Percentiles rank a stretch among this genome's conserved stretches.
Conservation (phyloP, 768 basidiomycete genomes). For the Pleurotus djamor region DNA sequence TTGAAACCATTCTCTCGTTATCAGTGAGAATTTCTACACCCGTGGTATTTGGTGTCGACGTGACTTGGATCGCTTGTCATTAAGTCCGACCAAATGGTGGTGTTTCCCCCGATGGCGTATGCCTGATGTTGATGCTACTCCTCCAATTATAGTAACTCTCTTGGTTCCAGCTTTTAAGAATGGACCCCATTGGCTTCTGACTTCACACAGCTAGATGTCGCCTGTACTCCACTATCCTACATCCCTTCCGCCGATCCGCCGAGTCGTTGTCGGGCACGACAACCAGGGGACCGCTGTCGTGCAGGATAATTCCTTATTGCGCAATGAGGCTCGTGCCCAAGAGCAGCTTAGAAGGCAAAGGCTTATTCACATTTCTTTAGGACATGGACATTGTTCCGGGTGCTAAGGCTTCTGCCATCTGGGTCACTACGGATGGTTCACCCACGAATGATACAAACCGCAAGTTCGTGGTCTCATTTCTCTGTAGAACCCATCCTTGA, state of each 20-base stretch:
- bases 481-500: not conserved
- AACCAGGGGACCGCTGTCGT: constrained; percentile 37
- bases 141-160: constrained; percentile 5
- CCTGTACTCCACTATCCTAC: constrained; percentile 6
- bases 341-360: not conserved
- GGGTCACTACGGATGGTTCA: constrained; percentile 45
- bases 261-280: constrained; percentile 52
- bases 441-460: constrained; percentile 57
- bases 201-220: not conserved
- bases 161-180: not conserved
- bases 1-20: not conserved
- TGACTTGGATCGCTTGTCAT: no score
- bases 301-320: constrained; percentile 28
- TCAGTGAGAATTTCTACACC: not conserved
- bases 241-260: constrained; percentile 36
- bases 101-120: no score
- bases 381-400: constrained; percentile 31
- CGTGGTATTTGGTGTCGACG: no score
- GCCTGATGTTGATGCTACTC: not conserved
- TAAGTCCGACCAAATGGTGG: no score
- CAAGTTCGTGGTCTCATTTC: constrained; percentile 20
- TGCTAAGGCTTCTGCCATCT: constrained; percentile 35
- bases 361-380: constrained; percentile 12
- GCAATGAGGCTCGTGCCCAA: constrained; percentile 22
- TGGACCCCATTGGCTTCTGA: not conserved